These are phyloP conservation scores for Chondrus crispus DNA, from an alignment of 23 red algal genomes.

Conservation along the genomic window DNA sequence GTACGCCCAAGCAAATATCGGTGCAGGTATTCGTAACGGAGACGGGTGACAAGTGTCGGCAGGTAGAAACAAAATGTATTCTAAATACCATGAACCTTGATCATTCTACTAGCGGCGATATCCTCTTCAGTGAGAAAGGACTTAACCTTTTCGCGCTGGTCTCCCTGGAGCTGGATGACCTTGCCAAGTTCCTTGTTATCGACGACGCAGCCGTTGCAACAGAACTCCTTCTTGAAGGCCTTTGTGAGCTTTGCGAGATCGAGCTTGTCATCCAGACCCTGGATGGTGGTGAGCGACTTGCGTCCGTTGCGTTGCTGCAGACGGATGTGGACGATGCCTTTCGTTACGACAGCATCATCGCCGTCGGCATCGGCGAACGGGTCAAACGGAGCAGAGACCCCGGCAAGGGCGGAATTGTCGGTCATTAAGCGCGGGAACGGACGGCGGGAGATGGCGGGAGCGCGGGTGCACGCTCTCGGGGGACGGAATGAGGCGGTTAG, in stretches of 20 bases:
- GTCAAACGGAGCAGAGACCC: slow-evolving; percentile 84
- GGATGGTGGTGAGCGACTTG: slow-evolving; percentile 98
- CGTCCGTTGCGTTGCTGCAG: slow-evolving; percentile 97
- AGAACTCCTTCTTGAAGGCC: slow-evolving; percentile 99
- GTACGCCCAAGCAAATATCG: too few species aligned
- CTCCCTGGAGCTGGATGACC: slow-evolving; percentile 98
- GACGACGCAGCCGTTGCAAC: slow-evolving; percentile 99
- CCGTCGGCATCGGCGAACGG: slow-evolving; percentile 97
- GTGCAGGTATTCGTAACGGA: too few species aligned
- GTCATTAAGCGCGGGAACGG: slow-evolving; percentile 4
- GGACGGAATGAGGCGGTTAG: too few species aligned
- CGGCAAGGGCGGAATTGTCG: slow-evolving; percentile 22
- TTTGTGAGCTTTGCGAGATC: slow-evolving; percentile 98
- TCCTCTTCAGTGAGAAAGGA: slow-evolving; percentile 93
- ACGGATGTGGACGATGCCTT: slow-evolving; percentile 96
- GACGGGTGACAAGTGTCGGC: too few species aligned
- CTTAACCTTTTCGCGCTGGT: slow-evolving; percentile 97
- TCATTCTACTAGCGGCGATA: slow-evolving; percentile 92
- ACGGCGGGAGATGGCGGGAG: too few species aligned
- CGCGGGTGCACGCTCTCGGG: too few species aligned
- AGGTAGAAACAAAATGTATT: neutral
- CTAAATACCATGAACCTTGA: slow-evolving; percentile 99
- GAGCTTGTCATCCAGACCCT: slow-evolving; percentile 92
- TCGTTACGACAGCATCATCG: slow-evolving; percentile 90
- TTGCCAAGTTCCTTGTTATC: slow-evolving; percentile 93